Conservation (phyloP, 768 basidiomycete species). For the Hygrophorus russula region DNA sequence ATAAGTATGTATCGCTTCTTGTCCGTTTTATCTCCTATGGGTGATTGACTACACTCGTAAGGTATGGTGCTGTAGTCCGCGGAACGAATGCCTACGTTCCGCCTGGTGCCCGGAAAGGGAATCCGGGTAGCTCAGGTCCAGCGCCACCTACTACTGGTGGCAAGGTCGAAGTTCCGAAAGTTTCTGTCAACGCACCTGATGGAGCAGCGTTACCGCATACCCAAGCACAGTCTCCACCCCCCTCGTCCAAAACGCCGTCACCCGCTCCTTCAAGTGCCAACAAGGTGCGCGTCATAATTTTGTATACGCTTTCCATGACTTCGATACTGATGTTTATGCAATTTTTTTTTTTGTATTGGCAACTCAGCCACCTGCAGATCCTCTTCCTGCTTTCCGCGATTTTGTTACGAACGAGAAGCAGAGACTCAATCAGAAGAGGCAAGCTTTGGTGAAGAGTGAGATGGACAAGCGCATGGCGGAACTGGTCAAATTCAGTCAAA, state of each 20-base stretch:
- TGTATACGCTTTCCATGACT: background rate
- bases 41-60: slow-evolving; percentile 23
- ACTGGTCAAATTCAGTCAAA: slow-evolving; percentile 83
- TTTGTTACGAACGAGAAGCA: slow-evolving; percentile 92
- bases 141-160: slow-evolving; percentile 19
- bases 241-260: slow-evolving; percentile 52
- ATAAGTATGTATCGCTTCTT: slow-evolving; percentile 53
- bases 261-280: slow-evolving; percentile 41
- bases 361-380: slow-evolving; percentile 55
- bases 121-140: slow-evolving; percentile 16
- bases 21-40: slow-evolving; percentile 6
- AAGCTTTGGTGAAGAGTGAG: slow-evolving; percentile 80
- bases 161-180: slow-evolving; percentile 51
- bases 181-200: slow-evolving; percentile 72
- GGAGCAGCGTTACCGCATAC: slow-evolving; percentile 39
- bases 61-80: slow-evolving; percentile 89
- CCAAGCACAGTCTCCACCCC: slow-evolving; percentile 20
- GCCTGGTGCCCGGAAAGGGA: slow-evolving; percentile 67
- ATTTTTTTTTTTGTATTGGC: slow-evolving; percentile 6
- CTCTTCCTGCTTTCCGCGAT: slow-evolving; percentile 78
- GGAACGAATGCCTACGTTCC: slow-evolving; percentile 87
- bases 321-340: background rate
- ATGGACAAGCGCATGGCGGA: slow-evolving; percentile 94
- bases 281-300: slow-evolving; percentile 32
- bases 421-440: slow-evolving; percentile 81